Base-by-base conservation (phyloP, 495 filamentous ascomycete genomes). In the Mytilinidion resinicola region DNA sequence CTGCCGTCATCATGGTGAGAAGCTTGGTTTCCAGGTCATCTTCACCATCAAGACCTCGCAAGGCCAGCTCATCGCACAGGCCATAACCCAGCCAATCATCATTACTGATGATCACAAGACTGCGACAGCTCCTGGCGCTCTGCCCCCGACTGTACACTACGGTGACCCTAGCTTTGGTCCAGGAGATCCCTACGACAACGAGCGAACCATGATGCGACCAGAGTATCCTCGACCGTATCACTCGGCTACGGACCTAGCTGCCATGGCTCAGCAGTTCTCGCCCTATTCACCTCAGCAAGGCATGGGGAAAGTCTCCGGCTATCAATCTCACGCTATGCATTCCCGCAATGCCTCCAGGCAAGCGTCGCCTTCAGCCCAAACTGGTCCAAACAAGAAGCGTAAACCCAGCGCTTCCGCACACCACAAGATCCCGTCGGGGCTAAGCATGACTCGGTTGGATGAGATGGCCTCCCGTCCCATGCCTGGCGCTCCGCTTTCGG, bases 31-130 rank as follows among this genome's bases (percentile, higher is more conserved):
- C 64, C 87, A 89, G 66, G 89, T 97, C 62, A 95, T 97, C 34
- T 93, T 96, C 68, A 96, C 92, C 2, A 74, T 97, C 52, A 95
- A 91, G 66, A 88, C 95, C 74, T 80, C 85, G 60, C 65, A 79
- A 53, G 84, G 82, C 66, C 82, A 83, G 42, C 72, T 95, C 19
- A 71, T 96, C 50, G 87, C 90, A 17, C 92, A 97, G 66, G 80
- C 82, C n/a, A 85, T 96, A 25, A 90, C 89, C 5, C 81, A 82
- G 36, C 85, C 89, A 0, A 93, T 96, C 55, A 86, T 96, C 79
- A 96, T 97, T 64, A 96, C 92, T 0, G 92, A 97, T 70, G 91
- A 97, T 68, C 92, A 97, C 74, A 97, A 97, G 71, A 91, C 89
- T 3, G 85, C 88, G 57, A 62, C 72, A 38, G 61, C 74, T 53